phyloP scores from a whole-genome alignment of 257 asterid genomes.

The Ligustrum vulgare region DNA sequence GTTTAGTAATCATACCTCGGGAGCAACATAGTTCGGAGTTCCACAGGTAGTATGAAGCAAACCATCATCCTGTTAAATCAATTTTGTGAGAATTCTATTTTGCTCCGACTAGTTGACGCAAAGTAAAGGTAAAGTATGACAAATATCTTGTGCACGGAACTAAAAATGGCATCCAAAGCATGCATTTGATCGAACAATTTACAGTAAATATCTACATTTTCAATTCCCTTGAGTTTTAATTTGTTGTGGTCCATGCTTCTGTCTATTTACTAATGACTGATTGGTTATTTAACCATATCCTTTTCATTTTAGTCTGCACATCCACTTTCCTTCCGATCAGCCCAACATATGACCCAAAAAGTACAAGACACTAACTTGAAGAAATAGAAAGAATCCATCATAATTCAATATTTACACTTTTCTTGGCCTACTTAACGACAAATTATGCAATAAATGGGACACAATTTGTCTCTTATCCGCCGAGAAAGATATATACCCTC shows the following conservation, averaged over 20 bases:
- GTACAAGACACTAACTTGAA: no score
- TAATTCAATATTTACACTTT: background rate
- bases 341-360: no score
- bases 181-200: background rate
- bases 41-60: constrained; percentile 96
- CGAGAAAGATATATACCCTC: background rate
- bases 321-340: no score
- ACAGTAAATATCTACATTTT: background rate
- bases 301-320: no score
- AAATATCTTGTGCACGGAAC: background rate
- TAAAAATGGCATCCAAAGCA: background rate
- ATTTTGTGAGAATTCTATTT: constrained; percentile 8
- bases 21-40: constrained; percentile 97
- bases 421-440: background rate
- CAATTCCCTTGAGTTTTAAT: background rate
- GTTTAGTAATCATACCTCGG: constrained; percentile 57
- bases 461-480: background rate
- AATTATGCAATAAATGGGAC: background rate
- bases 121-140: background rate
- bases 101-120: background rate
- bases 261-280: background rate
- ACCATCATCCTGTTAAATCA: constrained; percentile 79
- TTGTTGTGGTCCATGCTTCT: background rate
- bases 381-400: background rate
- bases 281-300: no score